Conservation (phyloP, 306 rosid species). For the Malus orientalis region DNA sequence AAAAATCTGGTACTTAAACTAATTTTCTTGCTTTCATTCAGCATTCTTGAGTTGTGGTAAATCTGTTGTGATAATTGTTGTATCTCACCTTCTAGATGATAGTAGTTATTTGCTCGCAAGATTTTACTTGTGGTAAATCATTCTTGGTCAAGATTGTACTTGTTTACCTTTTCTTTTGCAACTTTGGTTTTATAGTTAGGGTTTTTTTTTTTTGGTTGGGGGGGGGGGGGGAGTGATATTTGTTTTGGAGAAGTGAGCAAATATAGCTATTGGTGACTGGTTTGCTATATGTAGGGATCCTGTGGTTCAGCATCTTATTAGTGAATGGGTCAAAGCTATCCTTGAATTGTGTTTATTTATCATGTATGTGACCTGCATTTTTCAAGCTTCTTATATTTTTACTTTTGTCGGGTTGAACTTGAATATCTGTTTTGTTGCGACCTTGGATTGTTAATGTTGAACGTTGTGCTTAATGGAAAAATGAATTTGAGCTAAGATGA, state of each 20-base stretch:
- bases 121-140: too few species aligned
- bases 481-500: not conserved
- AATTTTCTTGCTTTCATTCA: not conserved
- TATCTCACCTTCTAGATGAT: not conserved
- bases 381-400: not conserved
- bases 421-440: not conserved
- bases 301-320: not conserved
- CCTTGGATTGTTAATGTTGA: not conserved
- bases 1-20: conserved; percentile 42
- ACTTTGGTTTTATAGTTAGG: not conserved
- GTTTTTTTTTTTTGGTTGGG: too few species aligned
- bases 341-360: not conserved
- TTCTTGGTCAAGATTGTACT: too few species aligned
- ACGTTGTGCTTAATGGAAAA: not conserved
- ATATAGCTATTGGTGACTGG: not conserved
- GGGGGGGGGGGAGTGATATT: not conserved
- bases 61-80: not conserved
- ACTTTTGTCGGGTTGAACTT: not conserved
- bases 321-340: not conserved
- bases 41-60: not conserved
- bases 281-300: not conserved
- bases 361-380: not conserved
- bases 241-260: not conserved
- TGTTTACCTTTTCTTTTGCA: not conserved
- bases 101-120: not conserved